Conservation (phyloP, 1,139 yeast species). For the Saccharomyces hybrid region DNA sequence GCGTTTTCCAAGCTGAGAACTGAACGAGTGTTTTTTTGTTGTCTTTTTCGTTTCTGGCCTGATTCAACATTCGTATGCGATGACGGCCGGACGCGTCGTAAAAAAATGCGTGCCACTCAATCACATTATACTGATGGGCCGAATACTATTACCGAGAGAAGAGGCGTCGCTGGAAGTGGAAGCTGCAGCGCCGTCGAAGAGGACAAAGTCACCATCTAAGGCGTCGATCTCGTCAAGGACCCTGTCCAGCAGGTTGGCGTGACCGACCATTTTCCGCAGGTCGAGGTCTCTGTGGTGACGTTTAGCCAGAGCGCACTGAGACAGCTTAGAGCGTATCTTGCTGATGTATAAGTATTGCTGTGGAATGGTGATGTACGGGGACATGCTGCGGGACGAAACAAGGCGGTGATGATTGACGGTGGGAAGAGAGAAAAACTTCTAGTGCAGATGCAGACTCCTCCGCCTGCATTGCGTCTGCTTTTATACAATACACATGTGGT, state of each 20-base stretch:
- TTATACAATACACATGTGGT: not conserved
- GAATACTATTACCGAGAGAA: not conserved
- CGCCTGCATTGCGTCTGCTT: too few relatives aligned
- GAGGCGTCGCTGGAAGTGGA: not conserved
- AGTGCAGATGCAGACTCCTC: too few relatives aligned
- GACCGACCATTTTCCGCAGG: slow-evolving; percentile 22
- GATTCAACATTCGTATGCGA: slow-evolving; percentile 1
- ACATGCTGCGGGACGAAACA: not conserved
- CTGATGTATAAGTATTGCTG: slow-evolving; percentile 2
- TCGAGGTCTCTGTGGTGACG: slow-evolving; percentile 9
- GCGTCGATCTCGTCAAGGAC: slow-evolving; percentile 12
- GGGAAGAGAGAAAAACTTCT: not conserved
- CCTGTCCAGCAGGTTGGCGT: slow-evolving; percentile 23
- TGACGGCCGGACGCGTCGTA: not conserved
- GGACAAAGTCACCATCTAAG: not conserved
- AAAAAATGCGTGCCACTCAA: not conserved
- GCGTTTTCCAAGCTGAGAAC: not conserved
- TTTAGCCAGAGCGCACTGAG: slow-evolving; percentile 4
- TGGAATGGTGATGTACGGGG: slow-evolving; percentile 2
- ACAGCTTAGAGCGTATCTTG: slow-evolving; percentile 3
- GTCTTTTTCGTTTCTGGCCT: not conserved
- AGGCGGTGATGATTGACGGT: too few relatives aligned
- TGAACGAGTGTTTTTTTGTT: not conserved
- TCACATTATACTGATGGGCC: not conserved
- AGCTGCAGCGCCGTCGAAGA: not conserved